Base-by-base conservation (phyloP, 305 asterid genomes). In the Caryopteris hybrid region DNA sequence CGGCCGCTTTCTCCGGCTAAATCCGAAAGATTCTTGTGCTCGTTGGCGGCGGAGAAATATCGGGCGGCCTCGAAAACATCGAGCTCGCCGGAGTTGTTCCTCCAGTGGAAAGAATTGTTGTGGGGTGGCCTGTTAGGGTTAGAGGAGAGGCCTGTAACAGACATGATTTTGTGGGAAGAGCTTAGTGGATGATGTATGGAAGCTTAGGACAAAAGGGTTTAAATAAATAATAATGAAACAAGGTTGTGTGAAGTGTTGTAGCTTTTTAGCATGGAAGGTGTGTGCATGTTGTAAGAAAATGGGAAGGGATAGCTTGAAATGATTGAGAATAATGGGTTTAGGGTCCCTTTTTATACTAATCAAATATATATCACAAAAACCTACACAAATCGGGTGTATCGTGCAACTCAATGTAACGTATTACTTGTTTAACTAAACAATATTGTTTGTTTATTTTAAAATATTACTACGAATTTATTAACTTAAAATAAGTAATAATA, bases 61-160 rank as follows among this genome's bases (percentile, higher is more conserved):
- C 77, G 80, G 22, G 92, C 80, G 3, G 98, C 96, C 79, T 89
- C 96, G 71, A 92, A 92, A 41, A 92, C 98, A 18, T 87, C 96
- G 18, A 92, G 85, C 68, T 92, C 96, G 25, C 85, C 92, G 33
- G 96, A 87, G 11, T 80, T 77, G 4, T 83, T 84, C 60, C 81
- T 81, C 80, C 86, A 54, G 69, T 75, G 85, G 60, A 71, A 75
- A 36, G 84, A 73, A 69, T 73, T 80, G 43, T 82, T 82, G 80
- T 60, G 76, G 50, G n/a, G n/a, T n/a, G n/a, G n/a, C n/a, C n/a
- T n/a, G n/a, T n/a, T n/a, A n/a, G n/a, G n/a, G n/a, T 77, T 77
- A 17, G 72, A 20, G 47, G 47, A 64, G 5, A 63, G 55, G 23
- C 67, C 70, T 6, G 76, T 8, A 46, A 70, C 34, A 12, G 85